Base-by-base conservation (phyloP, 1,139 yeast genomes). In the Keqinozyma sinolaborantium region DNA sequence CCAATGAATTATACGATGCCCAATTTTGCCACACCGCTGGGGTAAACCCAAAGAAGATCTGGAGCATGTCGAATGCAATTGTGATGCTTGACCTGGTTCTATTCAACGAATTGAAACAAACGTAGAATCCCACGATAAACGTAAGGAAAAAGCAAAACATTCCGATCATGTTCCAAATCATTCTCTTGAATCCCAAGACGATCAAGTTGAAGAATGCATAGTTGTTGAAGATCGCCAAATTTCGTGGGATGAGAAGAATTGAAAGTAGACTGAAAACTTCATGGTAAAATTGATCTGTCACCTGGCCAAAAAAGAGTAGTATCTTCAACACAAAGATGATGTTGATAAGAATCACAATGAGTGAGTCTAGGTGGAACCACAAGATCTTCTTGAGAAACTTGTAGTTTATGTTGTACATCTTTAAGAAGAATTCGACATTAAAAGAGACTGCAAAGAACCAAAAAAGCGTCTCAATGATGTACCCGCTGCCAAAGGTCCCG, bases 1-100 rank as follows among this genome's bases (percentile, higher is more conserved):
- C 83, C 23, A 76, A 51, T 3, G 57, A 47, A 30, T 76, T 70
- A 45, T 70, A 77, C 36, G 64, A 59, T 28, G 64, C 59, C 82
- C 82, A 76, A 39, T 73, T 71, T 31, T 69, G 64, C 83, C 83
- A 78, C 2, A 77, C 82, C 0, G 80, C 75, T 0, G 83, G 82
- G 0, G 83, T 77, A 47, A 74, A 77, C 1, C 83, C 83, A 48
- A 77, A 77, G 40, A 77, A 67, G 5, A 77, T 63, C 47, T 75
- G 73, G 30, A 76, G 53, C 64, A 77, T 64, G 40, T 73, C 77
- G 49, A 70, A 77, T 14, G 79, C 73, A 20, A 77, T 74, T 25
- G 70, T 69, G 20, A 60, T 56, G n/a, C 71, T 68, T 2, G 73
- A 44, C 40, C 67, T 58, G 24, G 64, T 61, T 16, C 61, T 51